These are phyloP conservation scores for Neoboletus brunneissimus DNA, from an alignment of 768 basidiomycete species.

Conservation along the genomic window DNA sequence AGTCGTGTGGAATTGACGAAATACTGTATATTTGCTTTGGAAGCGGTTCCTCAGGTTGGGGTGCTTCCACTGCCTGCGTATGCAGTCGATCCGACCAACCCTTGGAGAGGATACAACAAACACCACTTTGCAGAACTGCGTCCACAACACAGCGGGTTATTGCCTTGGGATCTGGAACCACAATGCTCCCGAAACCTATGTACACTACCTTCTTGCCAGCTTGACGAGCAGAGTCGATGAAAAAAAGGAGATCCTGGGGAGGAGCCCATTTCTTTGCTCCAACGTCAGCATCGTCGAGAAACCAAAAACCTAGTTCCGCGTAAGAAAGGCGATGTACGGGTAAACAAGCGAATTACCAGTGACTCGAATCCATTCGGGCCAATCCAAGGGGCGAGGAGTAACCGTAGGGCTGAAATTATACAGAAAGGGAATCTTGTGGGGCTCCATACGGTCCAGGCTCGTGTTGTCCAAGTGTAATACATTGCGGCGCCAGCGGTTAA, in stretches of 20 bases:
- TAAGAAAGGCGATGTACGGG: conserved; percentile 6
- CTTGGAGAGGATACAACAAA: conserved; percentile 91
- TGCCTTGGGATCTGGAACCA: conserved; percentile 89
- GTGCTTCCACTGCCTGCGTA: conserved; percentile 54
- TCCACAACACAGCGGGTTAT: conserved; percentile 93
- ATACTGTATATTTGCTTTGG: conserved; percentile 82
- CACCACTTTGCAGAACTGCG: conserved; percentile 81
- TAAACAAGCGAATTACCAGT: conserved; percentile 53
- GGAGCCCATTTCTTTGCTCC: conserved; percentile 88
- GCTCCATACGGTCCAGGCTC: conserved; percentile 92
- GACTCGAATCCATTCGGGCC: conserved; percentile 98
- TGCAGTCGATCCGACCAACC: conserved; percentile 95
- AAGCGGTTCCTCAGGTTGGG: conserved; percentile 65
- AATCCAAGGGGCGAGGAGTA: conserved; percentile 92
- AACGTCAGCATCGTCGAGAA: conserved; percentile 90
- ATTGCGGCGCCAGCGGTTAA: conserved; percentile 90
- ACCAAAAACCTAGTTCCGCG: conserved; percentile 80
- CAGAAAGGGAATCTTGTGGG: conserved; percentile 95
- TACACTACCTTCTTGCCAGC: conserved; percentile 89
- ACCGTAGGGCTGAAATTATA: conserved; percentile 94
- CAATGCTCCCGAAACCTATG: conserved; percentile 96
- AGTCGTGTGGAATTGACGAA: conserved; percentile 88
- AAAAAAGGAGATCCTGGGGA: conserved; percentile 72
- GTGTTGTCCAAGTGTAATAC: conserved; percentile 74
- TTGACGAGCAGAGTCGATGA: conserved; percentile 76